phyloP scores from a whole-genome alignment of 495 filamentous ascomycete species.

The Chaetomium cochliodes region DNA sequence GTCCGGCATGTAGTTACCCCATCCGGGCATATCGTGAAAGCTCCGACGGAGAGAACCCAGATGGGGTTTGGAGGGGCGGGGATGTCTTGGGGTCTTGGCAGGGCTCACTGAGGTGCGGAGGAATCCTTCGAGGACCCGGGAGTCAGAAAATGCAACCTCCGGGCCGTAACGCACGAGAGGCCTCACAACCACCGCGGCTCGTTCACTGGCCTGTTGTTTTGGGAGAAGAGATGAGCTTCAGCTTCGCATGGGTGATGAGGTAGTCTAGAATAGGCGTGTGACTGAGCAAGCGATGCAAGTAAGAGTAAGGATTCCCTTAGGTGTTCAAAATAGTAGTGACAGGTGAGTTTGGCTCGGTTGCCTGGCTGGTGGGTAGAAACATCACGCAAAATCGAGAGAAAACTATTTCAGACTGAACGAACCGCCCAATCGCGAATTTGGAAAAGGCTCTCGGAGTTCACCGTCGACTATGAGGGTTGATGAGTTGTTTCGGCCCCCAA shows the following conservation, averaged over 20 bases:
- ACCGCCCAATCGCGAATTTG: neutral
- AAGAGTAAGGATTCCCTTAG: neutral
- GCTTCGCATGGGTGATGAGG: neutral
- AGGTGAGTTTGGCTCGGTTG: neutral
- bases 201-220: constrained; percentile 4
- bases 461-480: neutral
- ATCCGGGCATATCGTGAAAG: neutral
- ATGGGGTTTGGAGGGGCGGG: neutral
- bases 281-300: constrained; percentile 3
- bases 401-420: neutral
- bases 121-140: neutral
- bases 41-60: neutral
- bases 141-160: neutral
- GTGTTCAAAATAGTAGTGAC: neutral
- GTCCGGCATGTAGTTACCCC: neutral
- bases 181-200: neutral
- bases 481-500: constrained; percentile 9
- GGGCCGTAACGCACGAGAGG: neutral
- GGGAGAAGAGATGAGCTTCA: neutral
- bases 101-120: neutral
- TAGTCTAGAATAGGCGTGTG: neutral
- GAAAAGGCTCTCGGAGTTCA: neutral
- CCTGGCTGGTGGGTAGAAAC: neutral
- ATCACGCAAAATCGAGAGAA: no score
- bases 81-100: neutral